Evolutionary conservation across 208 protist species (phyloP).

Genomic region (Kentomonas sorsogonicus): DNA sequence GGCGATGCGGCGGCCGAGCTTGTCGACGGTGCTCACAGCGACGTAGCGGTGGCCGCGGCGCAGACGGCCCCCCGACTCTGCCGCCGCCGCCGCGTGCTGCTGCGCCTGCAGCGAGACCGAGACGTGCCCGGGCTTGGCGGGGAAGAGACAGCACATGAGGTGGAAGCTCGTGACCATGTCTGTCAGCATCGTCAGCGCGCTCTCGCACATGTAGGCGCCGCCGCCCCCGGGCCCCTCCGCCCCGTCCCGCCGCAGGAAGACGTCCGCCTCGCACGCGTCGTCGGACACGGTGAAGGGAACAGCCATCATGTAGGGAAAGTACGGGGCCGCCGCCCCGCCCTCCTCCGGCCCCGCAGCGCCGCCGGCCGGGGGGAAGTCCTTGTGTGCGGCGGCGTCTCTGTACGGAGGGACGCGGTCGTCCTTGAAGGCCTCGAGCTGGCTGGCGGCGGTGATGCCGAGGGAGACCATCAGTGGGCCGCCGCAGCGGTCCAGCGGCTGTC

Average conservation of each 20-base stretch:
- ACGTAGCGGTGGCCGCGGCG: conserved; percentile 22
- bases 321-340: not conserved
- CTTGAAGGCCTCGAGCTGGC: conserved; percentile 3
- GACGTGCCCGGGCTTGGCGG: conserved; percentile 24
- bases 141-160: conserved; percentile 31
- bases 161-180: conserved; percentile 57
- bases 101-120: conserved; percentile 45
- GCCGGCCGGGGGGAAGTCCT: conserved; percentile 14
- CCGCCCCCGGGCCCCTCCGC: not conserved
- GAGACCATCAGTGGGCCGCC: conserved; percentile 23
- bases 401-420: conserved; percentile 3
- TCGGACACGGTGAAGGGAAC: conserved; percentile 21
- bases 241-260: not conserved
- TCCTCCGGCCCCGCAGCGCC: not conserved
- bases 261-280: conserved; percentile 16
- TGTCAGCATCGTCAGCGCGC: conserved; percentile 14
- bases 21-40: conserved; percentile 29
- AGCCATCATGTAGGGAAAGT: conserved; percentile 19
- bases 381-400: no score
- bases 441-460: conserved; percentile 18
- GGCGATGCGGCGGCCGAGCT: conserved; percentile 40
- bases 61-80: no score
- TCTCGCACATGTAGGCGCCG: conserved; percentile 7
- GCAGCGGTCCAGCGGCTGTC: conserved; percentile 22
- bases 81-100: conserved; percentile 7